A percentile compares a stretch with the other conserved stretches of the same genome.
phyloP scores from a whole-genome alignment of 2,329 filamentous ascomycete genomes.

The Fusarium redolens region DNA sequence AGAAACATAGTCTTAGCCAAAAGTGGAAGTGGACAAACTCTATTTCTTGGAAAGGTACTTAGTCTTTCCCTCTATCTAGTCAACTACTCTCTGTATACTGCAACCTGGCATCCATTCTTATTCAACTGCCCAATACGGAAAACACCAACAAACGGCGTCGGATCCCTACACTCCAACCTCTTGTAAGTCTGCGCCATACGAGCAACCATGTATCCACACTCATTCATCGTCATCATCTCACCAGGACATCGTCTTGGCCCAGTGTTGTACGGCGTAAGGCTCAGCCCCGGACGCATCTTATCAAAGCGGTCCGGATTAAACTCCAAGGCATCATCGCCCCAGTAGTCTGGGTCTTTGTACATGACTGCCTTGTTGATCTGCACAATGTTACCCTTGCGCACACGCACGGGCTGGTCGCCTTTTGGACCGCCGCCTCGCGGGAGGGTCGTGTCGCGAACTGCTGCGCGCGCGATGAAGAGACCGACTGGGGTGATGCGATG shows the following conservation, averaged over 20 bases:
- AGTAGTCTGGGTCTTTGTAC: constrained; percentile 6
- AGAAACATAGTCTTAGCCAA: neutral
- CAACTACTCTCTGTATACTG: neutral
- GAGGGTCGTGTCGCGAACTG: neutral
- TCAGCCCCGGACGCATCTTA: neutral
- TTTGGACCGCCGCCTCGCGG: neutral
- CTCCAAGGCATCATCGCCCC: constrained; percentile 1
- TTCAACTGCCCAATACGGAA: constrained; percentile 16
- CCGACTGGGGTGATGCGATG: constrained; percentile 3
- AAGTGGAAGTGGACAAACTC: neutral
- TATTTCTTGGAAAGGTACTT: rapidly evolving
- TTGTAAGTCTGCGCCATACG: constrained; percentile 4
- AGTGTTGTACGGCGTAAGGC: neutral
- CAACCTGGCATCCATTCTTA: constrained; percentile 4
- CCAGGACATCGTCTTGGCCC: constrained; percentile 7
- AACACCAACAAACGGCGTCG: neutral
- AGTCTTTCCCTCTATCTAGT: rapidly evolving
- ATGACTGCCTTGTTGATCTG: constrained; percentile 12
- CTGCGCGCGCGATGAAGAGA: constrained; percentile 4
- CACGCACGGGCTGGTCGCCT: neutral
- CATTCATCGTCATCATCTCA: constrained; percentile 8
- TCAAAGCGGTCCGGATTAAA: constrained; percentile 2
- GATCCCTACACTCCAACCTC: neutral
- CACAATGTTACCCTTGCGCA: constrained; percentile 1
- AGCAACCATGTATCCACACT: constrained; percentile 5